Conservation (phyloP, 768 basidiomycete genomes). For the Phaeotremella skinneri region DNA sequence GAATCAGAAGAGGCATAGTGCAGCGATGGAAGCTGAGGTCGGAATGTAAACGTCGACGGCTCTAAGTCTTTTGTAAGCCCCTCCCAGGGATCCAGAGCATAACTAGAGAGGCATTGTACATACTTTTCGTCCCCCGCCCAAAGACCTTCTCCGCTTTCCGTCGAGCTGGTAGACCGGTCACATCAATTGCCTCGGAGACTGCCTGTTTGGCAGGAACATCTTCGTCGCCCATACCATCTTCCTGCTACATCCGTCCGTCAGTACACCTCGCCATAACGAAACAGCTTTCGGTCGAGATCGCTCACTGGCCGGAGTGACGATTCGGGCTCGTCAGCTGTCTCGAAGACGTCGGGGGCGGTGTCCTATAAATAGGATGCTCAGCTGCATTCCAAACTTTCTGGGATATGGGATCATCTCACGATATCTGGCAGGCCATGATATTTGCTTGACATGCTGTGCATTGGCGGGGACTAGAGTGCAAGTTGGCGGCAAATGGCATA, state of each 20-base stretch:
- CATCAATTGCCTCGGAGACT: slow-evolving; percentile 35
- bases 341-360: slow-evolving; percentile 51
- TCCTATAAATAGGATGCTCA: slow-evolving; percentile 38
- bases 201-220: slow-evolving; percentile 12
- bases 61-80: slow-evolving; percentile 8
- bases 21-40: slow-evolving; percentile 39
- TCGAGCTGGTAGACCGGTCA: slow-evolving; percentile 25
- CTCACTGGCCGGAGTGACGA: slow-evolving; percentile 28
- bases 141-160: slow-evolving; percentile 40
- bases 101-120: neutral
- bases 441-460: slow-evolving; percentile 37
- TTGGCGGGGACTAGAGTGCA: no score
- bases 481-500: no score
- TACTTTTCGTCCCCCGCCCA: slow-evolving; percentile 27
- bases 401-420: slow-evolving; percentile 26
- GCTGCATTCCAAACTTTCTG: neutral
- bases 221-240: slow-evolving; percentile 26
- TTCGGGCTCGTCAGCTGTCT: slow-evolving; percentile 49
- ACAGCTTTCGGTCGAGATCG: slow-evolving; percentile 1
- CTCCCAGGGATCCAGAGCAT: neutral
- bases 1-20: slow-evolving; percentile 24
- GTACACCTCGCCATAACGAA: neutral
- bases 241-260: slow-evolving; percentile 17
- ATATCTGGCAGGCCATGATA: slow-evolving; percentile 51
- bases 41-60: slow-evolving; percentile 21